Percentiles rank a stretch among this genome's conserved stretches.
Evolutionary conservation across 352 stramenopile genomes (phyloP).

Genomic region (Pythium vanterpoolii): DNA sequence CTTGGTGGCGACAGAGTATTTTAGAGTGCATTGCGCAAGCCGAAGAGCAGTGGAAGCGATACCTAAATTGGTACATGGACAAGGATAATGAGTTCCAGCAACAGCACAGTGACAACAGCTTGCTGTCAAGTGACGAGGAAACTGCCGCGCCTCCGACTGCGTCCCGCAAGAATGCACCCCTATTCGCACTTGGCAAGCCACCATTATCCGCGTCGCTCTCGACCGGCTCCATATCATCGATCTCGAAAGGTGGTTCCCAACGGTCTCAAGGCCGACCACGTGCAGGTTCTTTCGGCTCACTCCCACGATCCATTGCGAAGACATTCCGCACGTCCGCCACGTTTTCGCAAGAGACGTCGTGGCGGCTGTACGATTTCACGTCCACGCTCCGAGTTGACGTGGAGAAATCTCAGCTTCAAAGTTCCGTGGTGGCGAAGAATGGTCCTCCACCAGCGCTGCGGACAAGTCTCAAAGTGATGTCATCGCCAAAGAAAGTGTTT

Average conservation of each 20-base stretch:
- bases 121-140: slow-evolving; percentile 17
- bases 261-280: slow-evolving; percentile 25
- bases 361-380: slow-evolving; percentile 74
- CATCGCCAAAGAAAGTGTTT: slow-evolving; percentile 66
- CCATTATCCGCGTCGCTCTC: slow-evolving; percentile 14
- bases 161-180: slow-evolving; percentile 5
- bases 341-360: slow-evolving; percentile 74
- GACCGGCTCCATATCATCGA: slow-evolving; percentile 12
- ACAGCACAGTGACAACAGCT: slow-evolving; percentile 13
- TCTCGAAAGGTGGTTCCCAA: slow-evolving; percentile 5
- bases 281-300: slow-evolving; percentile 62
- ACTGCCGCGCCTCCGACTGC: background rate
- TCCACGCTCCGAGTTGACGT: slow-evolving; percentile 71
- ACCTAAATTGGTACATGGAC: slow-evolving; percentile 86
- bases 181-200: slow-evolving; percentile 14
- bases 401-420: slow-evolving; percentile 46
- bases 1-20: slow-evolving; percentile 86
- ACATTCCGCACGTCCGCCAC: slow-evolving; percentile 73
- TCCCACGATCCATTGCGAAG: slow-evolving; percentile 77
- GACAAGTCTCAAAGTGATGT: slow-evolving; percentile 67
- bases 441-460: slow-evolving; percentile 54
- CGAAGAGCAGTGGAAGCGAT: slow-evolving; percentile 83
- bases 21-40: slow-evolving; percentile 81
- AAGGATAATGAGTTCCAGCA: slow-evolving; percentile 44
- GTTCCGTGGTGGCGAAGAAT: slow-evolving; percentile 23